Conservation (phyloP, 345 rosid genomes). For the Euphorbia lathyris region DNA sequence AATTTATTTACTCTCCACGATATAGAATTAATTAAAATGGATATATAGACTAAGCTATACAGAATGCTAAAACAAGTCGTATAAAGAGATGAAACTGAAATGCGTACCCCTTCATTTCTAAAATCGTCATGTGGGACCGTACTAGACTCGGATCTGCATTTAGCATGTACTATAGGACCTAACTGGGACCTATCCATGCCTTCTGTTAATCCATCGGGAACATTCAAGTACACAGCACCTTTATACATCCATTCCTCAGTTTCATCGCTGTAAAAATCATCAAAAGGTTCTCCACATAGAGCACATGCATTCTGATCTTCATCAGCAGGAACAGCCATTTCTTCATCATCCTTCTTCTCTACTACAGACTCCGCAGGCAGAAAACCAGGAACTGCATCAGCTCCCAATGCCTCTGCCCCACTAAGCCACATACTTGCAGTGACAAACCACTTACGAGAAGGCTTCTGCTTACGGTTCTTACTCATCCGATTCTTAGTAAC, state of each 20-base stretch:
- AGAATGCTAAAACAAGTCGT: background rate
- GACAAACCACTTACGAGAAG: constrained; percentile 99
- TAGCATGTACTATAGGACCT: constrained; percentile 98
- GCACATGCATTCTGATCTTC: constrained; percentile 92
- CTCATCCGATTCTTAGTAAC: constrained; percentile 96
- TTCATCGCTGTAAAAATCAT: constrained; percentile 96
- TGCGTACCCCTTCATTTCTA: constrained; percentile 54
- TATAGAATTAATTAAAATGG: background rate
- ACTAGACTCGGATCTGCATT: constrained; percentile 88
- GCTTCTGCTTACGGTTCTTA: constrained; percentile 88
- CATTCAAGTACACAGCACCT: constrained; percentile 96
- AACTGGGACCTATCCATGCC: constrained; percentile 75
- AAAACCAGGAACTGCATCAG: constrained; percentile 91
- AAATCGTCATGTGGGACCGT: constrained; percentile 47
- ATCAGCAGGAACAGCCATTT: constrained; percentile 97
- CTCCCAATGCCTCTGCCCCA: constrained; percentile 96
- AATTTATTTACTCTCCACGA: background rate
- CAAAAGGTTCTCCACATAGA: constrained; percentile 93
- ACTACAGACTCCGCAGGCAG: constrained; percentile 57
- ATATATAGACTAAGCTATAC: background rate
- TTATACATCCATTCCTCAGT: constrained; percentile 99
- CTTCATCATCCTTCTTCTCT: constrained; percentile 88
- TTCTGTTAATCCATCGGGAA: constrained; percentile 47
- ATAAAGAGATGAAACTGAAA: constrained; percentile 10
- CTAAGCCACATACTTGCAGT: constrained; percentile 95